A percentile compares a stretch with the other conserved stretches of the same genome.
Evolutionary conservation across 2,329 filamentous ascomycete species (phyloP).

Genomic region (Neocatenulostroma microsporum): DNA sequence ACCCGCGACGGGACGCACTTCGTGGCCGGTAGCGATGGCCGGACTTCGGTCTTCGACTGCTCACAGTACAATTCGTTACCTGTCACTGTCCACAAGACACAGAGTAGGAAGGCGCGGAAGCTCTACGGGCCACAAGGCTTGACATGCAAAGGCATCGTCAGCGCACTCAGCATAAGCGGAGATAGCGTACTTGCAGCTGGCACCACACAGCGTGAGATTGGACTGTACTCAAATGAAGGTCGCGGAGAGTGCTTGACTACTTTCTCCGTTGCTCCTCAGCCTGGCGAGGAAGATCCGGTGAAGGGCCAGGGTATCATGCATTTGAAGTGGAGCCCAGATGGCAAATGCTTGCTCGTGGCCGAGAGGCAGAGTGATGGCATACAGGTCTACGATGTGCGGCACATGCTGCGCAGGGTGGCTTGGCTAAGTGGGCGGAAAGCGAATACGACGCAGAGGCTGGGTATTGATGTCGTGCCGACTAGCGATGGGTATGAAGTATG

Average conservation of each 20-base stretch:
- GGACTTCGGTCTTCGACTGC: conserved; percentile 51
- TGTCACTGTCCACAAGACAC: conserved; percentile 30
- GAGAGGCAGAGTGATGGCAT: conserved; percentile 51
- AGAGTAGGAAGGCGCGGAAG: conserved; percentile 29
- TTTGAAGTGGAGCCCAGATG: conserved; percentile 51
- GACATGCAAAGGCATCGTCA: conserved; percentile 49
- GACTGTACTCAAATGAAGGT: conserved; percentile 46
- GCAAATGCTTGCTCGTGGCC: conserved; percentile 50
- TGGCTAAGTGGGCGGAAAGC: conserved; percentile 40
- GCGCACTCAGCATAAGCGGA: conserved; percentile 41
- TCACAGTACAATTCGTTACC: conserved; percentile 43
- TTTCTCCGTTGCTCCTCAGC: conserved; percentile 34
- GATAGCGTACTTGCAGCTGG: conserved; percentile 50
- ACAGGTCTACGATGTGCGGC: conserved; percentile 52
- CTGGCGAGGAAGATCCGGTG: conserved; percentile 11
- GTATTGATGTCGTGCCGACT: conserved; percentile 43
- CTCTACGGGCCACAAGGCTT: conserved; percentile 36
- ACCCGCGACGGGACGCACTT: conserved; percentile 43
- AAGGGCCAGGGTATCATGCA: conserved; percentile 49
- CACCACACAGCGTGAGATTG: conserved; percentile 49
- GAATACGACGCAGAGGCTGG: conserved; percentile 49
- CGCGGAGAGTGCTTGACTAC: conserved; percentile 44
- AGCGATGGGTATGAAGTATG: conserved; percentile 46
- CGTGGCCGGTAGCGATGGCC: conserved; percentile 49
- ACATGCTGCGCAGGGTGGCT: conserved; percentile 44